A percentile compares a stretch with the other conserved stretches of the same genome.
phyloP scores from a whole-genome alignment of 768 basidiomycete species.

The Stropharia rugosoannulata region DNA sequence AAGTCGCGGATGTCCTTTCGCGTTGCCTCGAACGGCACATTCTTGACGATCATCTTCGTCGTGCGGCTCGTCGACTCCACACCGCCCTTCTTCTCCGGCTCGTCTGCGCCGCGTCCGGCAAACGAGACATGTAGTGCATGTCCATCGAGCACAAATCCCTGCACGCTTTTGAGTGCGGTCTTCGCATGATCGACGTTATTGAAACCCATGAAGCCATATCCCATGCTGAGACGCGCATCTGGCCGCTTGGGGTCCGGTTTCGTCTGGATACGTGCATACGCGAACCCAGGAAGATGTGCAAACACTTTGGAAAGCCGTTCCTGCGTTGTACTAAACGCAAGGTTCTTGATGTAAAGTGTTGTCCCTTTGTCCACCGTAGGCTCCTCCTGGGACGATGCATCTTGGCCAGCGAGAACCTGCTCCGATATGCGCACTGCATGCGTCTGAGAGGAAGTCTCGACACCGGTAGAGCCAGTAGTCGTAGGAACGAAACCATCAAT shows the following conservation, averaged over 20 bases:
- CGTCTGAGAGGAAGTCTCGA: background rate
- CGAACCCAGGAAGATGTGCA: conserved; percentile 72
- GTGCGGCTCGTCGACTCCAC: conserved; percentile 56
- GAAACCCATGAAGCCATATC: conserved; percentile 96
- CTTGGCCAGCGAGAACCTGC: conserved; percentile 23
- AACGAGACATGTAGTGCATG: conserved; percentile 84
- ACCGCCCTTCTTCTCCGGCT: conserved; percentile 36
- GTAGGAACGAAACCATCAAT: conserved; percentile 34
- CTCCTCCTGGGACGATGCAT: conserved; percentile 36
- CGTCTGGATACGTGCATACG: conserved; percentile 87
- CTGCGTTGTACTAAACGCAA: conserved; percentile 88
- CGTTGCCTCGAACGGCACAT: conserved; percentile 94
- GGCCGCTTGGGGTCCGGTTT: conserved; percentile 84
- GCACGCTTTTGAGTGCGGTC: conserved; percentile 72
- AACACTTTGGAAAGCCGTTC: conserved; percentile 72
- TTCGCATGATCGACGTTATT: conserved; percentile 69
- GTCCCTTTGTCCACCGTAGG: conserved; percentile 59
- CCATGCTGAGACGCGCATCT: conserved; percentile 76
- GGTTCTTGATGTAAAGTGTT: conserved; percentile 93
- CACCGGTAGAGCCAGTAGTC: conserved; percentile 1
- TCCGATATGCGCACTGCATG: conserved; percentile 11
- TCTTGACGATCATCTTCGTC: conserved; percentile 98
- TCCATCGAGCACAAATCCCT: conserved; percentile 84
- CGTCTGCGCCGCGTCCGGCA: conserved; percentile 80
- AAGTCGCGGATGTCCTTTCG: conserved; percentile 90